phyloP scores from a whole-genome alignment of 495 filamentous ascomycete species.

The Penicillium paradoxum region DNA sequence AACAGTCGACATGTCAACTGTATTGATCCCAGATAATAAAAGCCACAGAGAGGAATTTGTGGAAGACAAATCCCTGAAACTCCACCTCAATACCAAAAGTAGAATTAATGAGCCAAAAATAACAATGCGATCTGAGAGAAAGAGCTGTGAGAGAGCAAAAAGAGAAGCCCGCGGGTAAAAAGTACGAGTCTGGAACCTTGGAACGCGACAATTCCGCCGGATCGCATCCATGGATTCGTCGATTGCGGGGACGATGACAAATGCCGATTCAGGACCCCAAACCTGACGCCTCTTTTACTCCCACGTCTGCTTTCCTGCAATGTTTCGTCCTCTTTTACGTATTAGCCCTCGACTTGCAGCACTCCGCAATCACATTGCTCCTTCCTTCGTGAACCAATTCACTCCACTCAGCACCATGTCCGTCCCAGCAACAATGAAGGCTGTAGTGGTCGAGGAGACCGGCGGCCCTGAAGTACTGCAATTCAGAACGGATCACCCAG shows the following conservation, averaged over 20 bases:
- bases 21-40: neutral
- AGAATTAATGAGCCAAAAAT: too few species aligned
- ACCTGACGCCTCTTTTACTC: neutral
- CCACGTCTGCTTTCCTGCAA: neutral
- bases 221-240: neutral
- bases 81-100: too few species aligned
- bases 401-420: slow-evolving; percentile 30
- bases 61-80: too few species aligned
- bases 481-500: slow-evolving; percentile 67
- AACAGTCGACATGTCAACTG: neutral
- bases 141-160: neutral
- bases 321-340: slow-evolving; percentile 15
- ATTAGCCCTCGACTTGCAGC: slow-evolving; percentile 19
- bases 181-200: neutral
- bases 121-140: too few species aligned
- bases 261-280: neutral
- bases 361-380: slow-evolving; percentile 18
- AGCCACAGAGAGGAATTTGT: too few species aligned
- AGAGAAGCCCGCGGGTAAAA: neutral
- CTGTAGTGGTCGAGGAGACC: slow-evolving; percentile 65
- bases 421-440: slow-evolving; percentile 67
- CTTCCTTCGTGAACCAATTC: neutral
- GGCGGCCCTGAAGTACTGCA: slow-evolving; percentile 78
- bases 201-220: neutral
- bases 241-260: slow-evolving; percentile 2